Evolutionary conservation across 768 basidiomycete genomes (phyloP), one percentile per base, ranked within the genome.

Genomic region (Hirschioporus abietinus): DNA sequence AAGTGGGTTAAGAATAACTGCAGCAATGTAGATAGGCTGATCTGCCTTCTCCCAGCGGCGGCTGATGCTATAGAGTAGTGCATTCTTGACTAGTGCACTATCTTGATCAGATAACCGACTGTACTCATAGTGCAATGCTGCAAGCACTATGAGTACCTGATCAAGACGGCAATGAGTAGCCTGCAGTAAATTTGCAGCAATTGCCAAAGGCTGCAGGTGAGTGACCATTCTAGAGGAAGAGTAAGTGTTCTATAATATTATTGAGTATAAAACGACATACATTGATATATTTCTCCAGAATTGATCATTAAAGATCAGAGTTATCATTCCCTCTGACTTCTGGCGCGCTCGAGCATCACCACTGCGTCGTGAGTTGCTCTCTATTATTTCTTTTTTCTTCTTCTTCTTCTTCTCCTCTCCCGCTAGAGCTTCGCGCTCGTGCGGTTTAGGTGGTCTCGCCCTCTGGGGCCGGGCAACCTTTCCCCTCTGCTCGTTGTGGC

Each of bases 221-320:
- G 35, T 57, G 27, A 68, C 71, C 64, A 77, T 72, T 23, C 77
- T 78, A 65, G 23, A 66, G 63, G 8, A 30, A 30, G 2, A 30
- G 2, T 30, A 30, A 8, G 2, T 3, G 30, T 30, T 42, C 68
- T 65, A 25, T 27, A 68, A 36, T 66, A 24, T 25, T 52, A 67
- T 15, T 63, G 63, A 63, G 63, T 9, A 18, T 35, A 34, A 66
- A 35, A 58, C 57, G 27, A 70, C 67, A 63, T 71, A 79, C 75
- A 71, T 63, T 63, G 72, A 64, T 23, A 78, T 65, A 1, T 68
- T 62, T n/a, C 71, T 36, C 79, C 77, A 80, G 64, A 80, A 80
- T 7, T 64, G 25, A 10, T 61, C 20, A 66, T 76, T 68, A 27
- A 74, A 63, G 17, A 81, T 76, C 15, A 76, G 66, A 0, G 24